Evolutionary conservation across 345 rosid species (phyloP).

Genomic region (Litchi chinensis): DNA sequence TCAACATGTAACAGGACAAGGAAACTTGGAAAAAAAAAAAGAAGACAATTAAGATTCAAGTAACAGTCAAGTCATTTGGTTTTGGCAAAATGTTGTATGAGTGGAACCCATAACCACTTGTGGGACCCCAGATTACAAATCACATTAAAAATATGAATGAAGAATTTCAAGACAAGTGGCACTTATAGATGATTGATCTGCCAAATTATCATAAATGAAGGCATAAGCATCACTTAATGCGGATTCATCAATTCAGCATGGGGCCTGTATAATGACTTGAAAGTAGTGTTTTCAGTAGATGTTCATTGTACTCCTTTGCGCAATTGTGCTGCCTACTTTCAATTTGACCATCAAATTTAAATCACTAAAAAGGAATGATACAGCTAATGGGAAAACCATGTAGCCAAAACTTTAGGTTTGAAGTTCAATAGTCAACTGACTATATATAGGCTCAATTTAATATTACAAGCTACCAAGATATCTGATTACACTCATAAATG

Average conservation of each 20-base stretch:
- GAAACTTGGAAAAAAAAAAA: too few relatives aligned
- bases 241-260: not conserved
- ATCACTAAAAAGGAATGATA: not conserved
- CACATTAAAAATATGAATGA: too few relatives aligned
- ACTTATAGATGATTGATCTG: not conserved
- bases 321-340: not conserved
- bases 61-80: too few relatives aligned
- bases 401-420: not conserved
- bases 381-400: too few relatives aligned
- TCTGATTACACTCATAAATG: not conserved
- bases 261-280: not conserved
- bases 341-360: not conserved
- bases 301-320: not conserved
- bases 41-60: too few relatives aligned
- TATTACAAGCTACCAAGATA: not conserved
- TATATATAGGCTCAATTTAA: not conserved
- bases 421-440: not conserved
- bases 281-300: not conserved
- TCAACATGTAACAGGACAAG: too few relatives aligned
- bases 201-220: conserved; percentile 3
- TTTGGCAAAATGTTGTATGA: too few relatives aligned
- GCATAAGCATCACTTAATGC: not conserved
- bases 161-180: too few relatives aligned
- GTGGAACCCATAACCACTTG: too few relatives aligned
- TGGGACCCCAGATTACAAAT: too few relatives aligned